Evolutionary conservation across 768 basidiomycete species (phyloP).

Genomic region (Tulasnella sp.): DNA sequence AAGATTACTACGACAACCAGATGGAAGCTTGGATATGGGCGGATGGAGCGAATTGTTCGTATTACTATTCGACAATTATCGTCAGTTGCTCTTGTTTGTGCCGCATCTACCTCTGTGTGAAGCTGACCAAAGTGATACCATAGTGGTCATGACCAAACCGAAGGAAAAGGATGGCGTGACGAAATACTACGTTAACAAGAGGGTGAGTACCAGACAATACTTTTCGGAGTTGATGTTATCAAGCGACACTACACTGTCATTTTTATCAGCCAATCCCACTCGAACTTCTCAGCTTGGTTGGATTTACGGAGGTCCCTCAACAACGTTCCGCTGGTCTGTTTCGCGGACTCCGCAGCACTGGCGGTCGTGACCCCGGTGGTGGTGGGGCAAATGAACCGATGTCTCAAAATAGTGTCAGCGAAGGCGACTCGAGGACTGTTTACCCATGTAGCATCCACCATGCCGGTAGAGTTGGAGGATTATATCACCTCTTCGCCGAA

Average conservation of each 20-base stretch:
- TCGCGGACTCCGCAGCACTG: constrained; percentile 42
- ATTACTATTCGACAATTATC: constrained; percentile 88
- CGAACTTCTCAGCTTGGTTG: constrained; percentile 75
- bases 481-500: constrained; percentile 82
- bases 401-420: not conserved
- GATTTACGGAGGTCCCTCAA: constrained; percentile 68
- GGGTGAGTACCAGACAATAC: constrained; percentile 37
- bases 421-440: constrained; percentile 55
- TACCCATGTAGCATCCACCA: constrained; percentile 86
- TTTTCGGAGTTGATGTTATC: not conserved
- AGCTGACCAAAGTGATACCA: not conserved
- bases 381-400: constrained; percentile 15
- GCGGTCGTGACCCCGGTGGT: constrained; percentile 24
- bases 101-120: not conserved
- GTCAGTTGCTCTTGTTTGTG: constrained; percentile 35
- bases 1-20: constrained; percentile 75
- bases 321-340: constrained; percentile 65
- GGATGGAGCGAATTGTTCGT: constrained; percentile 87
- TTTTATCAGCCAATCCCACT: constrained; percentile 72
- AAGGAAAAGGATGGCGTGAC: constrained; percentile 65
- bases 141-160: constrained; percentile 83
- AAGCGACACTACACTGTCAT: not conserved
- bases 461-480: constrained; percentile 76
- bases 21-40: constrained; percentile 77
- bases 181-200: constrained; percentile 68